Base-by-base conservation (phyloP, 164 flowering plant species). In the Saururus chinensis region DNA sequence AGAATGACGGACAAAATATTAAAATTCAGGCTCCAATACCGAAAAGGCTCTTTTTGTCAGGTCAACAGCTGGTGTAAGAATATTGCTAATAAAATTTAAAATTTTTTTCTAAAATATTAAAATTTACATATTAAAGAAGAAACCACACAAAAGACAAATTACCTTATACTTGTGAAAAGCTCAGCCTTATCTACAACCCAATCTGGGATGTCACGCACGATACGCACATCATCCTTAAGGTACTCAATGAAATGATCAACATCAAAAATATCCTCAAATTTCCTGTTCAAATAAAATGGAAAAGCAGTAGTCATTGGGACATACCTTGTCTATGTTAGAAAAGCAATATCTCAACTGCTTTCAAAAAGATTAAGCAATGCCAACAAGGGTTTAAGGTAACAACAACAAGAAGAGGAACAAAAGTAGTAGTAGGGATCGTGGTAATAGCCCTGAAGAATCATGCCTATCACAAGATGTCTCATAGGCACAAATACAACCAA, bases 181-280 rank as follows among this genome's bases (percentile, higher is more conserved):
- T 95, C 97, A 57, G 97, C 55, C 74, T 82, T 95, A 73, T 95
- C 97, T 25, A 88, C 77, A 76, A 95, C 87, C 97, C 99, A 95
- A 4, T 85, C 86, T n/a, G 99, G 99, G 59, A 95, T 95, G 70
- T 91, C 97, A 70, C 96, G 95, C 48, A 95, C 96, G 64, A 95
- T 88, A 55, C 73, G 81, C 54, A 95, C 89, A 79, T 95, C 99
- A 77, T 87, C 84, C 80, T 89, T 95, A 75, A 95, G 75, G 82
- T 95, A 95, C 68, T 95, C 87, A 74, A 91, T 91, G 75, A 91
- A 95, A 84, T 95, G 97, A 69, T 95, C 95, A n/a, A 93, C 99
- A 73, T 95, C 97, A 86, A 95, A 95, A 61, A 93, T 90, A 69
- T 95, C 97, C 76, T 95, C 90, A 61, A 91, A 90, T 73, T 88